Conservation (phyloP, 441 rosid species). For the Dalechampia spathulata region DNA sequence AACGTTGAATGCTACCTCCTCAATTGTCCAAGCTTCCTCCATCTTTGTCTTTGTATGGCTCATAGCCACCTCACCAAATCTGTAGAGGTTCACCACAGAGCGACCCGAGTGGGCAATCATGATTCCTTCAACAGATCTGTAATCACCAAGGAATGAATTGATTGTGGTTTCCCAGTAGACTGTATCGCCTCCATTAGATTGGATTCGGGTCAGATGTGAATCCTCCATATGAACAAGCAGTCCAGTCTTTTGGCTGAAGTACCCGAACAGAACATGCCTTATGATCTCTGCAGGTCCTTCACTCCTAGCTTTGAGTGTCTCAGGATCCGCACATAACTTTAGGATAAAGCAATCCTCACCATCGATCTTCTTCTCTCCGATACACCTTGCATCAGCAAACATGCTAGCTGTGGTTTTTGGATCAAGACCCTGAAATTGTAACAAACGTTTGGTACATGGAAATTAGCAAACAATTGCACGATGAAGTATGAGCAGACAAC, state of each 20-base stretch:
- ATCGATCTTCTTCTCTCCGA: constrained; percentile 70
- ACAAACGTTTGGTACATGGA: not conserved
- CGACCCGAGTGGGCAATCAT: constrained; percentile 93
- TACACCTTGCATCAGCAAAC: constrained; percentile 73
- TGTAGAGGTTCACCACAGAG: constrained; percentile 70
- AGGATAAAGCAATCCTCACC: constrained; percentile 93
- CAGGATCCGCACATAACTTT: constrained; percentile 68
- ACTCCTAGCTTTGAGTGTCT: constrained; percentile 65
- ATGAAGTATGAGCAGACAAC: not conserved
- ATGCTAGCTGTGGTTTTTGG: constrained; percentile 75
- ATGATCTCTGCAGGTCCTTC: constrained; percentile 92
- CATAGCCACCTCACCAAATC: constrained; percentile 85
- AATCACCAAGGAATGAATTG: constrained; percentile 68
- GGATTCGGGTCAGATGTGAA: constrained; percentile 83
- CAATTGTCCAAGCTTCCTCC: constrained; percentile 91
- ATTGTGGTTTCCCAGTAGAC: constrained; percentile 92
- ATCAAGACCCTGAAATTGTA: constrained; percentile 77
- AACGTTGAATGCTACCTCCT: constrained; percentile 89
- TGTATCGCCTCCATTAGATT: constrained; percentile 73
- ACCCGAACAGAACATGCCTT: constrained; percentile 82
- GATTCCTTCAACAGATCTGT: constrained; percentile 77
- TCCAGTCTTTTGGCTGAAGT: constrained; percentile 91
- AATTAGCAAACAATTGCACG: constrained; percentile 7
- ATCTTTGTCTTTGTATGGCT: constrained; percentile 87
- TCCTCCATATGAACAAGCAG: constrained; percentile 83